Conservation (phyloP, 495 filamentous ascomycete genomes). For the Tetracladium marchalianum region DNA sequence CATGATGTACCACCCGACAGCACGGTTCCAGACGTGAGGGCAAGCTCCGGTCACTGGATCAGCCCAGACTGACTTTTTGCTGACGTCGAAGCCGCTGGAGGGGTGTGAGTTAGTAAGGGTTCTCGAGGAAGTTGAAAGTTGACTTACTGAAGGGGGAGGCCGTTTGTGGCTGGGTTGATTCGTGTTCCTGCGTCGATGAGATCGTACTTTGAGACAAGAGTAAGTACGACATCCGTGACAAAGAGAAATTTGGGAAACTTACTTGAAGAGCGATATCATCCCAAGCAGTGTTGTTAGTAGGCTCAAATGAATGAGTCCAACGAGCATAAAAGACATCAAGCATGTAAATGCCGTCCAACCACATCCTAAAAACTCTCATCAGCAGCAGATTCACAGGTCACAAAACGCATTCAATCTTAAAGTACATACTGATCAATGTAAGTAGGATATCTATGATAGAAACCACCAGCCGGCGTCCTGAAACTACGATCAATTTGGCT, state of each 20-base stretch:
- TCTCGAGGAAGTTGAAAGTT: slow-evolving; percentile 14
- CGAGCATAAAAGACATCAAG: slow-evolving; percentile 37
- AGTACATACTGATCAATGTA: slow-evolving; percentile 35
- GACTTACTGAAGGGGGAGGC: slow-evolving; percentile 22
- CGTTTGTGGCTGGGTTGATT: too few relatives aligned
- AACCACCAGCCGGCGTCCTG: slow-evolving; percentile 36
- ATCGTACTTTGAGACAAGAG: too few relatives aligned
- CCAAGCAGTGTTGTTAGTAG: slow-evolving; percentile 25
- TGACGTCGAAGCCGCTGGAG: slow-evolving; percentile 41
- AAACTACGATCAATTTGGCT: slow-evolving; percentile 36
- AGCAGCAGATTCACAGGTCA: too few relatives aligned
- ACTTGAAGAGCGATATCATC: slow-evolving; percentile 36
- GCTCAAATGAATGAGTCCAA: slow-evolving; percentile 34
- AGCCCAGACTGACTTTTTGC: slow-evolving; percentile 45
- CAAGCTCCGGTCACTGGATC: slow-evolving; percentile 42
- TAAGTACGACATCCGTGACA: too few relatives aligned
- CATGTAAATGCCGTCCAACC: slow-evolving; percentile 47
- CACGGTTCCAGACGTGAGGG: slow-evolving; percentile 46
- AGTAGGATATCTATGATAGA: slow-evolving; percentile 36
- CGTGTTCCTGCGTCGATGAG: too few relatives aligned
- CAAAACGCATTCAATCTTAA: too few relatives aligned
- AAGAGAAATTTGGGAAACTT: slow-evolving; percentile 42
- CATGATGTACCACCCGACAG: slow-evolving; percentile 54
- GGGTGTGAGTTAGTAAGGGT: slow-evolving; percentile 38
- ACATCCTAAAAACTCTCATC: slow-evolving; percentile 24